Base-by-base conservation (phyloP, 2,329 filamentous ascomycete species). In the Didymella pomorum region DNA sequence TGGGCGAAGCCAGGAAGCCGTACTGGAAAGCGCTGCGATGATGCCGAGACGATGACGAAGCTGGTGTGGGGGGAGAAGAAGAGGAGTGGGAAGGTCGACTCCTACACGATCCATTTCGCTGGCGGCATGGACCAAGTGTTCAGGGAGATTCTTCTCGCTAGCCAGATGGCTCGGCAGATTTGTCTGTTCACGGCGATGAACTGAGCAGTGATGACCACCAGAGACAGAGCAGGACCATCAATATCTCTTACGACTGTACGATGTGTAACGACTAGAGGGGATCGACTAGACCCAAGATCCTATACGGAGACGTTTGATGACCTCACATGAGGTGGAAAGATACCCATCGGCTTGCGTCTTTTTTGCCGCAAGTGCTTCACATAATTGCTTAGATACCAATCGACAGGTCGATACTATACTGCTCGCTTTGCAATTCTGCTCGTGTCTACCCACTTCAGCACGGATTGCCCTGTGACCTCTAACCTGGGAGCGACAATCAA, bases 91-190 rank as follows among this genome's bases (percentile, higher is more conserved):
- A 75, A 73, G 53, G 71, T 76, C 18, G 73, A 75, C 61, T 74
- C 71, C 60, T 76, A 76, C 44, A 76, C 71, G 21, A 74, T 76
- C 39, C 73, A 76, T 58, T 76, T 76, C 58, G 69, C 66, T 44
- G 74, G 74, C 39, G 74, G 74, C 12, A 71, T 76, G 64, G 74
- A 76, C 56, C 73, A 76, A 54, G 72, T 76, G 28, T 75, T 76
- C 43, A 64, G 72, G 14, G 74, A 76, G 53, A 66, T 75, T 8
- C 52, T 76, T 43, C 67, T 76, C 14, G 74, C 74, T 8, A 76
- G 74, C 60, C 74, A 76, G 59, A 76, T 76, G 74, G 72, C 71
- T 23, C 63, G 74, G 51, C 74, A 76, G 43, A 71, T 75, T 11
- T 75, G 72, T 43, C 46, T 76, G 25, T 76, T 76, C 58, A 75